Evolutionary conservation across 768 basidiomycete genomes (phyloP).

Genomic region (Phanerodontia chrysosporium): DNA sequence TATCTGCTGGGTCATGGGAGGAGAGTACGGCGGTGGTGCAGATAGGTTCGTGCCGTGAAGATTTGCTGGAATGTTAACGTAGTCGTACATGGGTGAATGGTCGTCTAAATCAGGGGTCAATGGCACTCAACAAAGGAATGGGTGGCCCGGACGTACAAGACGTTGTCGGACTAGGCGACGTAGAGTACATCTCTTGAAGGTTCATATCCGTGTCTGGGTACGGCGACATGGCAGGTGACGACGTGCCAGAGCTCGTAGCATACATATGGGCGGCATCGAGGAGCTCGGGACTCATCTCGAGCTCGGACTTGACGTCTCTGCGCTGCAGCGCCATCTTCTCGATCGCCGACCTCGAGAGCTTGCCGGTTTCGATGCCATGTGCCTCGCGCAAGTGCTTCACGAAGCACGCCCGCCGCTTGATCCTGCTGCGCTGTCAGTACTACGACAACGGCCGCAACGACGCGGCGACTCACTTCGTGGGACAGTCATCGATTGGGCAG

Average conservation of each 20-base stretch:
- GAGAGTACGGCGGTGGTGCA: neutral
- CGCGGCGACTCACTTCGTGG: constrained; percentile 2
- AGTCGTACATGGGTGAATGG: neutral
- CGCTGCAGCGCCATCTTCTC: neutral
- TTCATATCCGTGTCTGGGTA: neutral
- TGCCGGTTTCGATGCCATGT: constrained; percentile 31
- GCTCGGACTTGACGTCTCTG: neutral
- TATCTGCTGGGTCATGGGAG: neutral
- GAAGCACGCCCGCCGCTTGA: constrained; percentile 9
- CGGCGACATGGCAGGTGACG: neutral
- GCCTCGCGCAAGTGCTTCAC: constrained; percentile 13
- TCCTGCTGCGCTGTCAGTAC: constrained; percentile 1
- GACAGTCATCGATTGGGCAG: constrained; percentile 9
- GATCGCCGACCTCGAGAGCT: neutral
- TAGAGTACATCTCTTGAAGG: neutral
- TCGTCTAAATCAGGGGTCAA: neutral
- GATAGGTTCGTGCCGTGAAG: neutral
- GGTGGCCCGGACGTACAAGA: neutral
- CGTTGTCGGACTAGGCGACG: neutral
- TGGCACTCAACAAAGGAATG: neutral
- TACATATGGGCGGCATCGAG: neutral
- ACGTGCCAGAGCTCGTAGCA: neutral
- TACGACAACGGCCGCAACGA: neutral
- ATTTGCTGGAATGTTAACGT: neutral
- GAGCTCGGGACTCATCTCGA: neutral